A percentile compares a stretch with the other conserved stretches of the same genome.
Conservation (phyloP, 2,329 filamentous ascomycete species). For the Aspergillus quadricinctus region DNA sequence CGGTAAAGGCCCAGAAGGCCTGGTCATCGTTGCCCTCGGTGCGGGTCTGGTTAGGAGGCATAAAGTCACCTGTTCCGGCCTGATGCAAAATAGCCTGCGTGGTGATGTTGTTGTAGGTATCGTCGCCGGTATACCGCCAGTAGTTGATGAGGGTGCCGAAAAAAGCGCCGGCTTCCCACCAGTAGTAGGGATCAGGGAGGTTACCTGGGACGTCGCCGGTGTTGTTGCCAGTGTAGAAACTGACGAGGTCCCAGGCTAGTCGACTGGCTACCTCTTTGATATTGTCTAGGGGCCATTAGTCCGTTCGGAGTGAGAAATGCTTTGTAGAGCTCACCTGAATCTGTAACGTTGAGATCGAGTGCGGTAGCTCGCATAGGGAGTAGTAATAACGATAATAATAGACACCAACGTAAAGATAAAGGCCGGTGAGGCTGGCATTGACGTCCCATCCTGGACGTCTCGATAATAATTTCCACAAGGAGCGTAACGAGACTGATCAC, state of each 20-base stretch:
- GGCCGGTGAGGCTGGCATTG: not conserved
- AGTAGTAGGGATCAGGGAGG: constrained; percentile 45
- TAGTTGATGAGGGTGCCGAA: constrained; percentile 40
- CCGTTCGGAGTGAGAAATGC: constrained; percentile 28
- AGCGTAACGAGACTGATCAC: not conserved
- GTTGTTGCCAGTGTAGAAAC: constrained; percentile 46
- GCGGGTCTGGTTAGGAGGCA: constrained; percentile 38
- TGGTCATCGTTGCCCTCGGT: constrained; percentile 55
- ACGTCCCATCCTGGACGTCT: not conserved
- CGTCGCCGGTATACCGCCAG: constrained; percentile 41
- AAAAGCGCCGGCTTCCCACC: constrained; percentile 42
- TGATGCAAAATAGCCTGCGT: constrained; percentile 36
- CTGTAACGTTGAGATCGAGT: constrained; percentile 7
- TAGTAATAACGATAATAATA: not conserved
- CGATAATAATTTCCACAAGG: not conserved
- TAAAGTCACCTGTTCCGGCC: constrained; percentile 36
- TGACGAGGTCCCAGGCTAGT: constrained; percentile 46
- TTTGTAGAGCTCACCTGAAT: not conserved
- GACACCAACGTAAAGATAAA: not conserved
- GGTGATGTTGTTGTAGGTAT: constrained; percentile 36
- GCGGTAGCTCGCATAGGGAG: not conserved
- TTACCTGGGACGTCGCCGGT: constrained; percentile 48
- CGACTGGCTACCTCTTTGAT: constrained; percentile 44
- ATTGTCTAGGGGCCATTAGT: not conserved
- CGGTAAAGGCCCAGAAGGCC: constrained; percentile 54